phyloP scores from a whole-genome alignment of 192 early-diverging fungal species.

The Haplosporangium gracile region DNA sequence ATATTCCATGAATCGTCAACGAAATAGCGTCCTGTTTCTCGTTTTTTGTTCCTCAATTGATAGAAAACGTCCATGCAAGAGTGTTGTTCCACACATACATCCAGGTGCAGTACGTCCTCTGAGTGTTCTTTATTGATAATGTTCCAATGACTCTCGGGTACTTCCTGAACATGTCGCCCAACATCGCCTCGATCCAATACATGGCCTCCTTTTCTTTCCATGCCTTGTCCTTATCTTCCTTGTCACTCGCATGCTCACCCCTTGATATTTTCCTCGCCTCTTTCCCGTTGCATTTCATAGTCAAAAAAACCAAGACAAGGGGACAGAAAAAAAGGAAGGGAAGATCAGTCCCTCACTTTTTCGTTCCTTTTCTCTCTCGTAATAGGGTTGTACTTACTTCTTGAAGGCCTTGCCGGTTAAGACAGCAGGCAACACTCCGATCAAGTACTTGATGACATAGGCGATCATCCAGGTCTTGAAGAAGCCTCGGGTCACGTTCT shows the following conservation, averaged over 20 bases:
- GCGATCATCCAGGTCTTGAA: conserved; percentile 72
- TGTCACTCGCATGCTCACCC: not conserved
- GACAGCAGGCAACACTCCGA: conserved; percentile 65
- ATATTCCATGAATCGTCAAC: not conserved
- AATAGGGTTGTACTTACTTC: conserved; percentile 39
- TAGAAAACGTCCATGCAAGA: not conserved
- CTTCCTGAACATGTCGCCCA: not conserved
- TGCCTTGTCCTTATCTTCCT: not conserved
- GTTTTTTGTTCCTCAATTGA: not conserved
- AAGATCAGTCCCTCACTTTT: not conserved
- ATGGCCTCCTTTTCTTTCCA: not conserved
- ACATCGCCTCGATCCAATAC: not conserved
- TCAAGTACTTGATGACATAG: conserved; percentile 70
- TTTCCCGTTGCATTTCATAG: no score
- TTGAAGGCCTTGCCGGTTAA: conserved; percentile 69
- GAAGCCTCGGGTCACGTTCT: conserved; percentile 75
- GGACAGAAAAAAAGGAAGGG: not conserved
- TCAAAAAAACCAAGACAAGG: not conserved
- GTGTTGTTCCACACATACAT: not conserved
- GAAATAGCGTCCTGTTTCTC: not conserved
- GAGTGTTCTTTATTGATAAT: not conserved
- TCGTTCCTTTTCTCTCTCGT: no score
- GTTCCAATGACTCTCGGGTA: not conserved
- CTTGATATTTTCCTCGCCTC: not conserved
- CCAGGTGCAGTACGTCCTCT: not conserved